phyloP scores from a whole-genome alignment of 1,139 yeast genomes.

The Magnusiomyces suaveolens region DNA sequence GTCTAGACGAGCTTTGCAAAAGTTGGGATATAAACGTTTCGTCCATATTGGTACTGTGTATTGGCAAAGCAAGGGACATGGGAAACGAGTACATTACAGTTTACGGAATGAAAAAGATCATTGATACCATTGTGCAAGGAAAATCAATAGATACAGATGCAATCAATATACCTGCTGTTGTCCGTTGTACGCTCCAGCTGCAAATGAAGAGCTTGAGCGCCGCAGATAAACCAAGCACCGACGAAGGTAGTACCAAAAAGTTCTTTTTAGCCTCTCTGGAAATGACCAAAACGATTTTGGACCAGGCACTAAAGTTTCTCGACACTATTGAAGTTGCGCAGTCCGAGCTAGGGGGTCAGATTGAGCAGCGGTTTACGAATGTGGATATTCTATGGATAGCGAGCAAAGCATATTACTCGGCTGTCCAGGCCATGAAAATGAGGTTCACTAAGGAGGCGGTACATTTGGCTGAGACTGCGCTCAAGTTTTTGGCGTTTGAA shows the following conservation, averaged over 20 bases:
- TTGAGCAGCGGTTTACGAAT: neutral
- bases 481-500: conserved; percentile 1
- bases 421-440: conserved; percentile 13
- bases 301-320: neutral
- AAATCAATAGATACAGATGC: conserved; percentile 4
- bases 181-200: conserved; percentile 13
- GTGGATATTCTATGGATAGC: conserved; percentile 13
- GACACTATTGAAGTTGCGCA: neutral
- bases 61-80: conserved; percentile 13
- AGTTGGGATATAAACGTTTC: neutral
- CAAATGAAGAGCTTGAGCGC: conserved; percentile 7
- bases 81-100: conserved; percentile 7
- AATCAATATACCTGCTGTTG: conserved; percentile 12
- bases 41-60: conserved; percentile 12
- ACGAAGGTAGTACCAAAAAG: no score
- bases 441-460: conserved; percentile 5
- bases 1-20: conserved; percentile 1
- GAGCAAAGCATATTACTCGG: conserved; percentile 14
- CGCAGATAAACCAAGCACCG: neutral
- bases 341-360: neutral
- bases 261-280: neutral
- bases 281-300: neutral
- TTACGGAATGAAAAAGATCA: conserved; percentile 10
- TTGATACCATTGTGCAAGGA: conserved; percentile 10
- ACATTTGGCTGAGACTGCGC: conserved; percentile 7